phyloP scores from a whole-genome alignment of 2,329 filamentous ascomycete species.

The Diaporthe citriasiana region DNA sequence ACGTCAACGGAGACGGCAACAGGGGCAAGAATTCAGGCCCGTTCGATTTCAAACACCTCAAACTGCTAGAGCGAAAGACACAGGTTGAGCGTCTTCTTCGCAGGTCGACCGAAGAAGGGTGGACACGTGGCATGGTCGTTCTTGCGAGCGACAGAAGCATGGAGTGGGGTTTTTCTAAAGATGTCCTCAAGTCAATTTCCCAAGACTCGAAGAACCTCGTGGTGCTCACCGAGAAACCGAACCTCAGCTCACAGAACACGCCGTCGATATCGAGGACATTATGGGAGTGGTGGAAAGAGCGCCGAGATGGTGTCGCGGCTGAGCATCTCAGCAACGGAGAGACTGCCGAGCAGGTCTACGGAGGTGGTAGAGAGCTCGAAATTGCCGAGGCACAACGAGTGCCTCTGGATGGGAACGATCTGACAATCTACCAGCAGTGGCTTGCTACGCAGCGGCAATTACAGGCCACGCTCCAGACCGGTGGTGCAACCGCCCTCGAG shows the following conservation, averaged over 20 bases:
- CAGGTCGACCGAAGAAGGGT: slow-evolving; percentile 58
- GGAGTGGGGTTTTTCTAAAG: slow-evolving; percentile 95
- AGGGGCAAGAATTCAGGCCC: slow-evolving; percentile 75
- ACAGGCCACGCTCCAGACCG: slow-evolving; percentile 82
- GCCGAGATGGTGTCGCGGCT: slow-evolving; percentile 72
- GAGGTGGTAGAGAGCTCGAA: slow-evolving; percentile 72
- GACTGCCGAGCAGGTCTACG: slow-evolving; percentile 76
- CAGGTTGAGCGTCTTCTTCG: slow-evolving; percentile 80
- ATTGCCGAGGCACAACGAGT: slow-evolving; percentile 73
- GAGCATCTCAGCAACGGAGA: slow-evolving; percentile 69
- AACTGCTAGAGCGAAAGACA: slow-evolving; percentile 83
- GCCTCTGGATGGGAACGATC: slow-evolving; percentile 80
- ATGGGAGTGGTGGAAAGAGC: slow-evolving; percentile 84
- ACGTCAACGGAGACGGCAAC: slow-evolving; percentile 60
- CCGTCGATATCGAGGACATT: slow-evolving; percentile 79
- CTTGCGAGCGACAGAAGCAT: slow-evolving; percentile 90
- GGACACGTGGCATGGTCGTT: slow-evolving; percentile 77
- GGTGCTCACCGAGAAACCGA: slow-evolving; percentile 84
- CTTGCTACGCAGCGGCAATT: slow-evolving; percentile 89
- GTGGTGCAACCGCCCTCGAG: slow-evolving; percentile 77
- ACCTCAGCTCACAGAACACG: slow-evolving; percentile 57
- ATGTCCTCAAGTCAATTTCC: slow-evolving; percentile 81
- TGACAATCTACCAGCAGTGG: slow-evolving; percentile 90
- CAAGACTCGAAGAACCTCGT: slow-evolving; percentile 85
- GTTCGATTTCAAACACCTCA: slow-evolving; percentile 91